phyloP scores from a whole-genome alignment of 1,284 basidiomycete species.

The Coniophora puteana region DNA sequence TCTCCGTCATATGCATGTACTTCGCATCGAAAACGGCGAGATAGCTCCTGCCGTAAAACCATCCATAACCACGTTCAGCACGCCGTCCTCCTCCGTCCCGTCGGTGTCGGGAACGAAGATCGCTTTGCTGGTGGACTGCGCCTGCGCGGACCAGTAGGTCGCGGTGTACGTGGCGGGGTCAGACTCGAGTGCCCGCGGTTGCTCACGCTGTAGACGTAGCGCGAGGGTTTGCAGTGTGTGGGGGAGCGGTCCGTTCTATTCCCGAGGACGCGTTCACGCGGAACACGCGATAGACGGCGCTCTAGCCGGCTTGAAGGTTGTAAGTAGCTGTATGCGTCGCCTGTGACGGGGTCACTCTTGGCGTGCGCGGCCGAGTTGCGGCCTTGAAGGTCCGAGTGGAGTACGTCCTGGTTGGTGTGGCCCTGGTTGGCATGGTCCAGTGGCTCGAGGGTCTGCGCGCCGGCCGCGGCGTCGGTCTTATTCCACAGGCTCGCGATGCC shows the following conservation, averaged over 20 bases:
- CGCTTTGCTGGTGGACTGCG: background rate
- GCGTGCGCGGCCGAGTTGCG: constrained; percentile 21
- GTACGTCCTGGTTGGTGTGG: constrained; percentile 12
- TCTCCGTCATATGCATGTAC: constrained; percentile 30
- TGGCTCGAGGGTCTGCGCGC: constrained; percentile 23
- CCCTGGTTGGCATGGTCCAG: constrained; percentile 16
- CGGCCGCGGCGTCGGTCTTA: constrained; percentile 18
- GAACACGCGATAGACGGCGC: constrained; percentile 23
- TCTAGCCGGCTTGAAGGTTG: constrained; percentile 12
- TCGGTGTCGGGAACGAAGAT: background rate
- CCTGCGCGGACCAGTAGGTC: background rate
- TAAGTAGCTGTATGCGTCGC: constrained; percentile 26
- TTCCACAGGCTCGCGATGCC: too few species aligned
- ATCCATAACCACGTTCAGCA: constrained; percentile 27
- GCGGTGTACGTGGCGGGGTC: too few species aligned
- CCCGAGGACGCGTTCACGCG: constrained; percentile 13
- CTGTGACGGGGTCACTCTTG: constrained; percentile 19
- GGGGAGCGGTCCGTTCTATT: constrained; percentile 15
- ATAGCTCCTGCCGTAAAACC: constrained; percentile 26
- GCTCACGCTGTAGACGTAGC: constrained; percentile 19
- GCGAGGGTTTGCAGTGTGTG: constrained; percentile 17
- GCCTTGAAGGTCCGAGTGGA: constrained; percentile 21
- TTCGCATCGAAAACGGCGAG: constrained; percentile 32
- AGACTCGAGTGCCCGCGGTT: constrained; percentile 1
- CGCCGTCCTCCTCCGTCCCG: background rate